Evolutionary conservation across 202 grass and related monocot species (phyloP).

Genomic region (Elaeis oleifera): DNA sequence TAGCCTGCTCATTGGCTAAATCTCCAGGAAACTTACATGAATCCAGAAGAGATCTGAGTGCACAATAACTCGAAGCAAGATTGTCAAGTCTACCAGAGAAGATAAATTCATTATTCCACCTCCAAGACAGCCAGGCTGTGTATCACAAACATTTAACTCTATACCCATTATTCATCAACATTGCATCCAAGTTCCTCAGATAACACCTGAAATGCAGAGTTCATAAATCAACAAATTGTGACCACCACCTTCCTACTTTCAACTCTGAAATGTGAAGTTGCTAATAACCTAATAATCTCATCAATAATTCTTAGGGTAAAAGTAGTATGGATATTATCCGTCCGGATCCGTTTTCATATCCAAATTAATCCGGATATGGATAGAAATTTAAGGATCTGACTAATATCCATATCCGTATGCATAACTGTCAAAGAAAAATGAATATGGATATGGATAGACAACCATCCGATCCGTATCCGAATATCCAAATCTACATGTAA

Average conservation of each 20-base stretch:
- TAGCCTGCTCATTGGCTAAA: constrained; percentile 57
- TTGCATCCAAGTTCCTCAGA: constrained; percentile 73
- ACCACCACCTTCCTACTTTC: constrained; percentile 4
- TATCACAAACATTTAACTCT: constrained; percentile 95
- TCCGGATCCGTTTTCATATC: too few species aligned
- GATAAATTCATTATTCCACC: constrained; percentile 81
- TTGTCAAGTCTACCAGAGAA: constrained; percentile 97
- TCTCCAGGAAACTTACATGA: constrained; percentile 44
- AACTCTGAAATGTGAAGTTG: too few species aligned
- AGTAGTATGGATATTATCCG: too few species aligned
- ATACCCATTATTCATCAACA: constrained; percentile 69
- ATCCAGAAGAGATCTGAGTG: constrained; percentile 78
- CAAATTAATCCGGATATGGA: too few species aligned
- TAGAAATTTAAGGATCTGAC: too few species aligned
- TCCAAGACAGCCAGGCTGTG: constrained; percentile 89
- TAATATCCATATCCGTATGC: too few species aligned
- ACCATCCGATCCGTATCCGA: too few species aligned
- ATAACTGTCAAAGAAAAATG: too few species aligned
- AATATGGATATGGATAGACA: too few species aligned
- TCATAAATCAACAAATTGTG: constrained; percentile 2
- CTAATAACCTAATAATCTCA: too few species aligned
- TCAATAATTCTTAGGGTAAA: too few species aligned
- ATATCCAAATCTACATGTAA: too few species aligned
- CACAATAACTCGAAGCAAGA: constrained; percentile 92
- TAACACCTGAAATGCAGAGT: constrained; percentile 39